Conservation (phyloP, 177 flowering plant species). For the Vitis hybrid region DNA sequence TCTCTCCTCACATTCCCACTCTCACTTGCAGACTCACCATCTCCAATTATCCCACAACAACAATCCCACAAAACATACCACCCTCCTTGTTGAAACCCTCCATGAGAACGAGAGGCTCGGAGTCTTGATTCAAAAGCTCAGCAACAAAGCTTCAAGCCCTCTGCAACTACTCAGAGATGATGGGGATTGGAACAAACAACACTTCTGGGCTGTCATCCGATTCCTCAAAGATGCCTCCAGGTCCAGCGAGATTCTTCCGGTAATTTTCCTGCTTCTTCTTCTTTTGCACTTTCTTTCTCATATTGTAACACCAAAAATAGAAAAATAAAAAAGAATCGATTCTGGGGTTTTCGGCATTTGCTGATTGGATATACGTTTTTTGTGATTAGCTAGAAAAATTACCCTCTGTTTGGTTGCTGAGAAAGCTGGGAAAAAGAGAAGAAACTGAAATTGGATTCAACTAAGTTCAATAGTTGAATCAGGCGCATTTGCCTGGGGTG, state of each 20-base stretch:
- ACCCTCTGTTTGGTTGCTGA: not conserved
- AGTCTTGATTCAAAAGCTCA: constrained; percentile 35
- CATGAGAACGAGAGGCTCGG: constrained; percentile 33
- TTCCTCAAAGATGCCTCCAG: constrained; percentile 42
- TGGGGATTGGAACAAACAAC: constrained; percentile 57
- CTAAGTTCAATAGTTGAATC: too few relatives aligned
- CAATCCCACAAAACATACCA: constrained; percentile 16
- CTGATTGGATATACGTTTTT: too few relatives aligned
- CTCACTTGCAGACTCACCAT: not conserved
- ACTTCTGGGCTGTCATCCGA: constrained; percentile 53
- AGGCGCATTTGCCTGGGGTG: too few relatives aligned
- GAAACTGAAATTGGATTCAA: not conserved
- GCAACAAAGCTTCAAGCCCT: constrained; percentile 27
- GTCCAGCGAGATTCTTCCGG: constrained; percentile 39
- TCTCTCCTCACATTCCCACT: constrained; percentile 2
- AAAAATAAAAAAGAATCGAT: too few relatives aligned
- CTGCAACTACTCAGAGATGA: constrained; percentile 39
- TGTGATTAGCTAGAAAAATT: too few relatives aligned
- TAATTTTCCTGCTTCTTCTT: constrained; percentile 13
- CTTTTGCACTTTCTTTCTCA: not conserved
- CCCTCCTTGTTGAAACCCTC: constrained; percentile 36
- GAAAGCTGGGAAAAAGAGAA: not conserved
- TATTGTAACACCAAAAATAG: too few relatives aligned
- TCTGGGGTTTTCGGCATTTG: too few relatives aligned
- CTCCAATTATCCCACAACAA: not conserved